Conservation (phyloP, 805 yeast genomes). For the Wickerhamiella hasegawae region DNA sequence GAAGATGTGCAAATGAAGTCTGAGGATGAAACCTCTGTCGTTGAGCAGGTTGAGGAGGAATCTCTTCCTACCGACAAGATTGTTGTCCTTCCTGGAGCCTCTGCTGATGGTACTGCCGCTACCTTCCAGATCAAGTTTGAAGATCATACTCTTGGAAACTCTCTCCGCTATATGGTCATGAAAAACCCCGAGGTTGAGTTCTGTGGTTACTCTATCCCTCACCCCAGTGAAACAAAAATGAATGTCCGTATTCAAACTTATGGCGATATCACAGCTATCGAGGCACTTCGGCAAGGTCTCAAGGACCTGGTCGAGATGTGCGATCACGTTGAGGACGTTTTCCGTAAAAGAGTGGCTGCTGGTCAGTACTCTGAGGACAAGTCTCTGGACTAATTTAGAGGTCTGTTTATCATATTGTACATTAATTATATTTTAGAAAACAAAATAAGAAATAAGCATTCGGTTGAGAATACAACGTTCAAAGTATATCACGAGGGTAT, state of each 20-base stretch:
- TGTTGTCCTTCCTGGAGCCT: constrained; percentile 36
- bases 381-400: no score
- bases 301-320: constrained; percentile 74
- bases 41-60: not conserved
- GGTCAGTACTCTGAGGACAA: constrained; percentile 27
- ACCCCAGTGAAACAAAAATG: constrained; percentile 83
- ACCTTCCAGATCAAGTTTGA: constrained; percentile 87
- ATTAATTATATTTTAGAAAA: no score
- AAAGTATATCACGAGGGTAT: no score
- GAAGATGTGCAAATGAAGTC: not conserved
- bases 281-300: constrained; percentile 83
- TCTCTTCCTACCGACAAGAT: constrained; percentile 9
- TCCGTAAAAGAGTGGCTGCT: constrained; percentile 49
- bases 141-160: constrained; percentile 92
- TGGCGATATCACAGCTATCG: constrained; percentile 69
- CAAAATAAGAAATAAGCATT: no score
- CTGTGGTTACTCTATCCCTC: constrained; percentile 97
- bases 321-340: constrained; percentile 63
- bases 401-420: no score
- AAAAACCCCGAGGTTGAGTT: constrained; percentile 96
- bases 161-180: constrained; percentile 87
- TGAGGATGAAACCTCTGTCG: not conserved
- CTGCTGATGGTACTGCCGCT: constrained; percentile 88
- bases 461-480: no score
- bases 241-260: constrained; percentile 91